phyloP scores from a whole-genome alignment of 2,329 filamentous ascomycete species.

The Monosporascus sp. region DNA sequence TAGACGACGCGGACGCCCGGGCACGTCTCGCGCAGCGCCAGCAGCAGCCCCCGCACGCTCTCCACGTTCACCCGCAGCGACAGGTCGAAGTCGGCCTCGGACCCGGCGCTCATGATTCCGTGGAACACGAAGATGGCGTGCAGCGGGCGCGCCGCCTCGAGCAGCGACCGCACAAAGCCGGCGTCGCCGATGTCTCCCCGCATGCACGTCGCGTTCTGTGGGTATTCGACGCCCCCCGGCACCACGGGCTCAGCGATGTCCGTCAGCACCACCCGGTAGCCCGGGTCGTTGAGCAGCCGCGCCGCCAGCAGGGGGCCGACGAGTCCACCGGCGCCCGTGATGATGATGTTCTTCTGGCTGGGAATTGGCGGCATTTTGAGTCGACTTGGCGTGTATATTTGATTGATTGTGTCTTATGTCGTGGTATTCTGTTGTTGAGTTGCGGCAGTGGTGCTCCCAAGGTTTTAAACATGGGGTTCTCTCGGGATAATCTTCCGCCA shows the following conservation, averaged over 20 bases:
- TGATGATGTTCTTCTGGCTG: conserved; percentile 26
- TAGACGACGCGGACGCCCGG: conserved; percentile 56
- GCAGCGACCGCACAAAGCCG: conserved; percentile 33
- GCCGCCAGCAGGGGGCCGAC: conserved; percentile 32
- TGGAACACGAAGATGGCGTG: conserved; percentile 58
- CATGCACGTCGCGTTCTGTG: conserved; percentile 44
- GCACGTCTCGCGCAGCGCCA: conserved; percentile 41
- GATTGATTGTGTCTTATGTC: no score
- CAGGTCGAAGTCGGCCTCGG: conserved; percentile 56
- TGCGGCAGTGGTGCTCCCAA: no score
- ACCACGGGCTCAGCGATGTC: conserved; percentile 51
- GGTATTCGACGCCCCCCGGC: conserved; percentile 41
- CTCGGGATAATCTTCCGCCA: no score
- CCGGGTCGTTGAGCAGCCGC: conserved; percentile 34
- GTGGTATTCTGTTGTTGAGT: no score
- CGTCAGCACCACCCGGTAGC: conserved; percentile 39
- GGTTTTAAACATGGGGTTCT: no score
- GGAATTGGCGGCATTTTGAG: conserved; percentile 16
- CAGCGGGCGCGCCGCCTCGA: conserved; percentile 40
- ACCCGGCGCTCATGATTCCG: conserved; percentile 63
- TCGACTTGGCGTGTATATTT: not conserved
- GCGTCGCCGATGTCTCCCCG: conserved; percentile 43
- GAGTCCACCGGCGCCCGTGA: conserved; percentile 30
- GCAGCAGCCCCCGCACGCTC: conserved; percentile 48
- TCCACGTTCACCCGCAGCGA: conserved; percentile 58